Conservation (phyloP, 805 yeast species). For the Huiozyma naganishii region DNA sequence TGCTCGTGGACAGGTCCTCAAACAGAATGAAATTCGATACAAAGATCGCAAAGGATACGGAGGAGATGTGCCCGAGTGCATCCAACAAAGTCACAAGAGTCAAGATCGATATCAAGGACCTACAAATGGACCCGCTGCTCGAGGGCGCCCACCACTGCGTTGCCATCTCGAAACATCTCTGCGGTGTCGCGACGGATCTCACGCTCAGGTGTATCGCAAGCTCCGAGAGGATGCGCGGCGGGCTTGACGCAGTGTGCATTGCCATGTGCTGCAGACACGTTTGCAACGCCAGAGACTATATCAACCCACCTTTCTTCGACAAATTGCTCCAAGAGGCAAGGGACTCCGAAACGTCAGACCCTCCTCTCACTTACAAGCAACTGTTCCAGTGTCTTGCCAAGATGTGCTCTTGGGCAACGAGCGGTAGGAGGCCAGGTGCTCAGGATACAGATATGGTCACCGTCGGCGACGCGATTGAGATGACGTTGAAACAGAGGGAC, state of each 20-base stretch:
- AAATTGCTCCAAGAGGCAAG: slow-evolving; percentile 29
- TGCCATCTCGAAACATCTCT: slow-evolving; percentile 77
- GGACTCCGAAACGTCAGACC: slow-evolving; percentile 9
- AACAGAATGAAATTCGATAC: slow-evolving; percentile 70
- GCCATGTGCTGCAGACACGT: slow-evolving; percentile 93
- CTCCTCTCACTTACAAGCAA: slow-evolving; percentile 12
- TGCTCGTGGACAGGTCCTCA: slow-evolving; percentile 66
- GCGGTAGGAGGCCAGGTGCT: slow-evolving; percentile 42
- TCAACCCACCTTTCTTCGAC: slow-evolving; percentile 18
- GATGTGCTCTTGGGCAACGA: slow-evolving; percentile 83
- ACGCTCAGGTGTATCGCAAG: slow-evolving; percentile 56
- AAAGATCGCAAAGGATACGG: slow-evolving; percentile 48
- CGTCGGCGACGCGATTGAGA: slow-evolving; percentile 8
- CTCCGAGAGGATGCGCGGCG: slow-evolving; percentile 13
- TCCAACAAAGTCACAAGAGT: slow-evolving; percentile 5
- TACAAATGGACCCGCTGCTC: slow-evolving; percentile 40
- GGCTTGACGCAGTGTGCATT: slow-evolving; percentile 50
- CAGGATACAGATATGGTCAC: slow-evolving; percentile 26
- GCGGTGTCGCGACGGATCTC: slow-evolving; percentile 91
- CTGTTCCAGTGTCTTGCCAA: slow-evolving; percentile 44
- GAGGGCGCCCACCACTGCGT: background rate
- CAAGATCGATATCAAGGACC: slow-evolving; percentile 73
- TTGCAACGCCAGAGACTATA: slow-evolving; percentile 44
- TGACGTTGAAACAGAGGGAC: slow-evolving; percentile 41
- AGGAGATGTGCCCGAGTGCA: slow-evolving; percentile 1